Base-by-base conservation (phyloP, 2,329 filamentous ascomycete species). In the Microsporum audouinii region DNA sequence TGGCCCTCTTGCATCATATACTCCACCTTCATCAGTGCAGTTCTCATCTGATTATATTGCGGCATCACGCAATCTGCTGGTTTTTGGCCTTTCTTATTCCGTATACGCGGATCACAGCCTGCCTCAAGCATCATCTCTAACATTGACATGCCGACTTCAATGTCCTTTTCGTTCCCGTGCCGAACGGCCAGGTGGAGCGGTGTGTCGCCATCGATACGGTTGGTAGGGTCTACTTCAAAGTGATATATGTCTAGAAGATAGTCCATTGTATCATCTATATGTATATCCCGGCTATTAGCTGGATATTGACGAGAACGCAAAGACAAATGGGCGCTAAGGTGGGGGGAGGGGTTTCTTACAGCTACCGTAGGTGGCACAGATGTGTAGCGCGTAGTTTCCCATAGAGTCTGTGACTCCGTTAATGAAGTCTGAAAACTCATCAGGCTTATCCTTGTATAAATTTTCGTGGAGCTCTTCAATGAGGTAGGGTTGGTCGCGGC, bases 401-500 rank as follows among this genome's bases (percentile, higher is more conserved):
- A 96, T 81, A 8, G 91, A 85, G 68, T 94, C 91, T 53, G 84
- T 88, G 58, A 91, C 89, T 56, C 84, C 82, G 79, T 99, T 99
- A 72, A 99, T 84, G 66, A 95, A 85, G 58, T 82, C 74, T 38
- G 91, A 85, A 63, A 89, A 84, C 69, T 88, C 80, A 60, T 80
- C 75, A 5, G 78, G 71, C 60, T 86, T 84, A 62, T 77, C 76
- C 66, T 82, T 82, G 70, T 83, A 77, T 66, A 78, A 77, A 47
- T 82, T 76, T 17, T 61, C 39, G 66, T 96, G 80, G 61, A 91
- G 82, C 69, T 94, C 87, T 68, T 83, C 77, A 61, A 97, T 84
- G 63, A 97, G 84, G 60, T 92, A 87, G 67, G 86, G 86, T 77
- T 97, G 96, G 81, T 97, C 92, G 71, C 91, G 84, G 64, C 92